phyloP scores from a whole-genome alignment of 768 basidiomycete species.

The Phylloporus arenicola region DNA sequence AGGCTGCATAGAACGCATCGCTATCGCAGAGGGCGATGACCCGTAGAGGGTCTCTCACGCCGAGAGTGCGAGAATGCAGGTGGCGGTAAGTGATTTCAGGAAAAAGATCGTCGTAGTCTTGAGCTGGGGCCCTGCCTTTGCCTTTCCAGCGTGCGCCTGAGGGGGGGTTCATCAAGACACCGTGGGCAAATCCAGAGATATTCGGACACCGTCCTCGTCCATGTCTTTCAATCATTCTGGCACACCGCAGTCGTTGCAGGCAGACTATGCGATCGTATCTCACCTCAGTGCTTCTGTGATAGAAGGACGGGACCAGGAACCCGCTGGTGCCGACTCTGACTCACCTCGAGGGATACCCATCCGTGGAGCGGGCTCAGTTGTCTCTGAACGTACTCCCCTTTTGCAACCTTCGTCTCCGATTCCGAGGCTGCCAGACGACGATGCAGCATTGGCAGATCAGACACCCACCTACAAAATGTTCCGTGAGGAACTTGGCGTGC shows the following conservation, averaged over 20 bases:
- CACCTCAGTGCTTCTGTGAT: conserved; percentile 37
- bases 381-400: conserved; percentile 52
- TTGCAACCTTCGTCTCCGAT: conserved; percentile 42
- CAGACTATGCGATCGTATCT: conserved; percentile 62
- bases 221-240: conserved; percentile 19
- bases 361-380: neutral
- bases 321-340: conserved; percentile 5
- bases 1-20: conserved; percentile 79
- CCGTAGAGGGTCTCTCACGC: conserved; percentile 70
- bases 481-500: conserved; percentile 55
- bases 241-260: conserved; percentile 43
- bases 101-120: conserved; percentile 55
- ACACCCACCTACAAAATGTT: conserved; percentile 32
- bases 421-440: conserved; percentile 40
- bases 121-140: conserved; percentile 42
- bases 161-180: neutral
- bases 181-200: neutral
- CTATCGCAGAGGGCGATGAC: conserved; percentile 88
- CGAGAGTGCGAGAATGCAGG: conserved; percentile 59
- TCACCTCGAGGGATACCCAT: conserved; percentile 19
- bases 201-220: neutral
- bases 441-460: conserved; percentile 12
- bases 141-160: conserved; percentile 43
- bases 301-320: conserved; percentile 3
- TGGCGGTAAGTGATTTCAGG: conserved; percentile 78